phyloP scores from a whole-genome alignment of 2,329 filamentous ascomycete species.

The Xylaria sp. region DNA sequence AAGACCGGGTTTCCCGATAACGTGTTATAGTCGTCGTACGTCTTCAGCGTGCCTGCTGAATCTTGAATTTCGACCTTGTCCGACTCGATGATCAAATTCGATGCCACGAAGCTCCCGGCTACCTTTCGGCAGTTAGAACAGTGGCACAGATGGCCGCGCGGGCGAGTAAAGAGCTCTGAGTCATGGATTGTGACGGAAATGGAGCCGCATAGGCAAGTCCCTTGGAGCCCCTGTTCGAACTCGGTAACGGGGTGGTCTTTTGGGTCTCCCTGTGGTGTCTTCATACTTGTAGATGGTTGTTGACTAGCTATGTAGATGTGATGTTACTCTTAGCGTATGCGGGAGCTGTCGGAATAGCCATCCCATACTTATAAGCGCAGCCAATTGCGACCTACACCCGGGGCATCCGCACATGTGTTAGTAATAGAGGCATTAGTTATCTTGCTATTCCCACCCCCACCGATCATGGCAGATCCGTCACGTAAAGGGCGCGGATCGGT shows the following conservation, averaged over 20 bases:
- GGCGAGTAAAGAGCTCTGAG: constrained; percentile 28
- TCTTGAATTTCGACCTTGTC: constrained; percentile 35
- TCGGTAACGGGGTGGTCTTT: constrained; percentile 29
- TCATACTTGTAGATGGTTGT: constrained; percentile 15
- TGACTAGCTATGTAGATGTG: background rate
- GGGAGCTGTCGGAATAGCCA: background rate
- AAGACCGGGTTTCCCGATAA: constrained; percentile 31
- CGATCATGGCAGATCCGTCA: background rate
- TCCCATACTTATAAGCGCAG: constrained; percentile 20
- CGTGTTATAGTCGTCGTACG: constrained; percentile 30
- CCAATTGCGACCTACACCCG: background rate
- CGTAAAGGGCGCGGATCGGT: constrained; percentile 10
- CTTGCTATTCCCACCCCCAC: constrained; percentile 22
- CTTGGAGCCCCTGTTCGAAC: constrained; percentile 27
- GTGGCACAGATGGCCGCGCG: constrained; percentile 34
- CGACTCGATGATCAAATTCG: constrained; percentile 31
- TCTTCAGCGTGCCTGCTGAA: constrained; percentile 25
- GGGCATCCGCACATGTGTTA: no score
- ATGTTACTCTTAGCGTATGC: background rate
- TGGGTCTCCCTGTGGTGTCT: constrained; percentile 34
- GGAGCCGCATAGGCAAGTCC: constrained; percentile 34
- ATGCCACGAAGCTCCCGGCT: constrained; percentile 26
- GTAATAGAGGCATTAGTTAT: background rate
- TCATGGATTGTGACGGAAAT: constrained; percentile 30
- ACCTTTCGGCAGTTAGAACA: constrained; percentile 35